Conservation (phyloP, 106 monocot genomes). For the Cymbidium sinense region DNA sequence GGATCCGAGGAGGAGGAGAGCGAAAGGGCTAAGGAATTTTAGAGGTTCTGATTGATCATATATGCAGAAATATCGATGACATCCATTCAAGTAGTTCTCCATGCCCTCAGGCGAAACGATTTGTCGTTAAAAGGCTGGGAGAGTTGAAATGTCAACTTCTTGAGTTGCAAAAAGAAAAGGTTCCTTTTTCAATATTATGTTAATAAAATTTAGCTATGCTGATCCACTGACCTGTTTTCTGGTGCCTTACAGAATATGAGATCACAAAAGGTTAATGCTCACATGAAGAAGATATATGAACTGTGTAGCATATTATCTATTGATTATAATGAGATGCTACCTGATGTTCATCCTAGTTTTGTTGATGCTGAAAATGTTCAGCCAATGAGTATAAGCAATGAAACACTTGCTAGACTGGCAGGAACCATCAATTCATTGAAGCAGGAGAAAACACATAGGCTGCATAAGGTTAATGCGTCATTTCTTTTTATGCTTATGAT, state of each 20-base stretch:
- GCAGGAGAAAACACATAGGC: slow-evolving; percentile 52
- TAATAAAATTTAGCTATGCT: not conserved
- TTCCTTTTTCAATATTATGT: too few species aligned
- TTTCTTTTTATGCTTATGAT: not conserved
- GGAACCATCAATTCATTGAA: slow-evolving; percentile 46
- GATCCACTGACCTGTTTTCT: slow-evolving; percentile 6
- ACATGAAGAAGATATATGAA: slow-evolving; percentile 51
- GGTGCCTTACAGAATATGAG: slow-evolving; percentile 68
- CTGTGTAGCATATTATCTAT: slow-evolving; percentile 39
- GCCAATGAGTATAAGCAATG: slow-evolving; percentile 71
- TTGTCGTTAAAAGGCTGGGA: slow-evolving; percentile 52
- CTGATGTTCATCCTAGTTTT: slow-evolving; percentile 70
- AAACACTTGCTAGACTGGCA: slow-evolving; percentile 53
- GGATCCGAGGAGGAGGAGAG: slow-evolving; percentile 51
- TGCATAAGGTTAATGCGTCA: slow-evolving; percentile 52
- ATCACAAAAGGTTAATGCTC: slow-evolving; percentile 47
- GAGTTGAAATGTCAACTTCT: slow-evolving; percentile 59
- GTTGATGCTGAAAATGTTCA: slow-evolving; percentile 20
- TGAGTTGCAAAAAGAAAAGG: slow-evolving; percentile 87
- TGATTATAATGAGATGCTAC: slow-evolving; percentile 44
- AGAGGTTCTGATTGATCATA: slow-evolving; percentile 44
- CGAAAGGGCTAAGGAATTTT: slow-evolving; percentile 54
- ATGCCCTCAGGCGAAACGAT: slow-evolving; percentile 51
- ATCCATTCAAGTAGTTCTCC: slow-evolving; percentile 14
- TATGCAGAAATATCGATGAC: slow-evolving; percentile 64